Evolutionary conservation across 1,284 basidiomycete genomes (phyloP), one percentile per base, ranked within the genome.

Genomic region (Bondarzewia mesenterica): DNA sequence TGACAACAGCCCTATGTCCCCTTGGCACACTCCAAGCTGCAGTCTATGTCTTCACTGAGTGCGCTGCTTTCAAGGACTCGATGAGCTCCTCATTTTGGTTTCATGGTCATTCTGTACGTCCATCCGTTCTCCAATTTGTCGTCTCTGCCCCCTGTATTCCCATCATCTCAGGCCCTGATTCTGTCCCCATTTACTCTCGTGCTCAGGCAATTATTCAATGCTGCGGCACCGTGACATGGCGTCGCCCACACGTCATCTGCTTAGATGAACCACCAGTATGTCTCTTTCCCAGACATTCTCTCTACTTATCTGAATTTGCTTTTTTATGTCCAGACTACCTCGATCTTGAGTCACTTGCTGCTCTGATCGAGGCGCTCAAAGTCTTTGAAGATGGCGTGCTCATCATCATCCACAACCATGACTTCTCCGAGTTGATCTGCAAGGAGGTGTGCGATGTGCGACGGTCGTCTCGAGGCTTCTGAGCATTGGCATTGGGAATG

Each of bases 181-280:
- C n/a, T n/a, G n/a, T n/a, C n/a, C n/a, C n/a, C n/a, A n/a, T n/a
- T n/a, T n/a, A n/a, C n/a, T n/a, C n/a, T n/a, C n/a, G n/a, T n/a
- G n/a, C n/a, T n/a, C n/a, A n/a, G n/a, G n/a, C n/a, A n/a, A n/a
- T n/a, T n/a, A n/a, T n/a, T n/a, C n/a, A n/a, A n/a, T n/a, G n/a
- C n/a, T n/a, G n/a, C 60, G 94, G 93, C 73, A 93, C 95, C 59
- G 93, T 95, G 44, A 97, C 93, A 42, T 96, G 94, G 93, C 92
- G 93, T 68, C 87, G 93, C 59, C 96, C 95, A 52, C 96, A 99
- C 77, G 71, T 98, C 69, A 89, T 99, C 70, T 93, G 93, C 68
- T 75, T 99, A 65, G 95, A 98, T 70, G 95, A 99, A 75, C 95
- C 95, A 94, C 91, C 55, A 93, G 79, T 87, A 68, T 46, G 77